Base-by-base conservation (phyloP, 768 basidiomycete genomes). In the Harrya chromipes region DNA sequence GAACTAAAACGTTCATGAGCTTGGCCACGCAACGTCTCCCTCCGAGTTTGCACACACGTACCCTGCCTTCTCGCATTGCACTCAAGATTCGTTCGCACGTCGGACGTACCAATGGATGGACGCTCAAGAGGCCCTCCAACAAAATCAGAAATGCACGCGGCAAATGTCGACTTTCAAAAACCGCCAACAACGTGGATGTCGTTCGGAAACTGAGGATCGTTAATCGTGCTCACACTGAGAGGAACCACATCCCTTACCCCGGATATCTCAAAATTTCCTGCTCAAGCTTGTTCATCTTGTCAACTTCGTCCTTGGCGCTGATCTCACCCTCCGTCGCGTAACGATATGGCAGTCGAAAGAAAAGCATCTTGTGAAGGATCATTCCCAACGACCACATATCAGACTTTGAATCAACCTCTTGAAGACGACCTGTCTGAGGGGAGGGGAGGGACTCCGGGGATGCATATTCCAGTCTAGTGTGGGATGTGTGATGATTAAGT, bases 341-440 rank as follows among this genome's bases (percentile, higher is more conserved):
- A 16, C 75, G 77, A 61, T 93, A 97, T 0, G 95, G 94, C 17
- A 95, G 69, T 29, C 82, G 81, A 71, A 97, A 93, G 72, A 97
- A 98, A 1, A 95, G 71, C 53, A 98, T 77, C 60, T 93, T 94
- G 73, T 97, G 85, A 16, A 98, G 75, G 48, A 98, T 90, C 87
- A 98, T 93, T 54, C 94, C 94, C 14, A 98, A 76, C 6, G 90
- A 91, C 94, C 95, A 98, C 84, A 97, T 93, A 63, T 98, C 94
- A 4, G 89, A 81, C 61, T 94, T 94, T 0, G 91, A 90, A 59
- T 90, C 87, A 3, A 91, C 76, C 40, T 87, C 84, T 8, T 73
- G 75, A 8, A 89, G 80, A 19, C 76, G 67, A 0, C 90, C 89
- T 0, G 82, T 85, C 6, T 73, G 68, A 13, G 80, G 82, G 0